Evolutionary conservation across 2,329 filamentous ascomycete species (phyloP).

Genomic region (Xylaria hypoxylon): DNA sequence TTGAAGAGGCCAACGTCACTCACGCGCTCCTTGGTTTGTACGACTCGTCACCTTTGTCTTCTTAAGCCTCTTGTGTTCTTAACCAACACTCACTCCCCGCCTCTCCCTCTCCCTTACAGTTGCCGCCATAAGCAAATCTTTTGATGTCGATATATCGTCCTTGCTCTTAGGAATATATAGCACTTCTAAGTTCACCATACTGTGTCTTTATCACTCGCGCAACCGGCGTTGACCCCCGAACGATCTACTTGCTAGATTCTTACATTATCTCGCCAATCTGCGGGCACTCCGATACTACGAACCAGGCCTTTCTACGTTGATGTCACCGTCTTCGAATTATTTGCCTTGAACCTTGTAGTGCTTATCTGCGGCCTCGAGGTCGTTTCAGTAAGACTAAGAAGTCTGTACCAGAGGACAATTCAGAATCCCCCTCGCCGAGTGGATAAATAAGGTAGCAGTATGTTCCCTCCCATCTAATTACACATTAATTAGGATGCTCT

Average conservation of each 20-base stretch:
- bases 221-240: constrained; percentile 30
- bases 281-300: constrained; percentile 16
- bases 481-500: constrained; percentile 15
- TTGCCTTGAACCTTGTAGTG: constrained; percentile 26
- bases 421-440: constrained; percentile 17
- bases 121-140: constrained; percentile 24
- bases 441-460: constrained; percentile 37
- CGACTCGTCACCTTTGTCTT: constrained; percentile 40
- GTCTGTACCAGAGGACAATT: constrained; percentile 17
- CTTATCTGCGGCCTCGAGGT: constrained; percentile 16
- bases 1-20: constrained; percentile 45
- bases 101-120: constrained; percentile 48
- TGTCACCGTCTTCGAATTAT: constrained; percentile 26
- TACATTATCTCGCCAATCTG: constrained; percentile 25
- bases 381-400: constrained; percentile 18
- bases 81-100: constrained; percentile 34
- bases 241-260: constrained; percentile 12
- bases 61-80: constrained; percentile 40
- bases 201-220: constrained; percentile 39
- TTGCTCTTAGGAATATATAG: constrained; percentile 52
- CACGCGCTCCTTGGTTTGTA: constrained; percentile 44
- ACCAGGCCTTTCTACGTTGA: constrained; percentile 17
- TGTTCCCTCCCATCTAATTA: constrained; percentile 22
- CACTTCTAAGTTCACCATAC: constrained; percentile 50
- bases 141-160: constrained; percentile 39